Evolutionary conservation across 2,329 filamentous ascomycete genomes (phyloP).

Genomic region (Calycina herbarum): DNA sequence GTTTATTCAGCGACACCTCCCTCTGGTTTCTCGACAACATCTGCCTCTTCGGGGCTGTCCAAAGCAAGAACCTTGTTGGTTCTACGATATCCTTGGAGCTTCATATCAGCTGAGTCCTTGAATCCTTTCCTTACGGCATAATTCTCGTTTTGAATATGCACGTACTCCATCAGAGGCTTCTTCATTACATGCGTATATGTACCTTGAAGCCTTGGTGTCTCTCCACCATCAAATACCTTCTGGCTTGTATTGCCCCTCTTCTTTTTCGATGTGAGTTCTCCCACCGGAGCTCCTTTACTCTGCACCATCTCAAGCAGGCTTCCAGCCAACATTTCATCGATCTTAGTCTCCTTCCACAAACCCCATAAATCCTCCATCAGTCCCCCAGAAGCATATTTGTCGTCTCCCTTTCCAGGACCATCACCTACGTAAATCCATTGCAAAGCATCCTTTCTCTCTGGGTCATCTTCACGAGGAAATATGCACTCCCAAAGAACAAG

Average conservation of each 20-base stretch:
- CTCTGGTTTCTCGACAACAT: not conserved
- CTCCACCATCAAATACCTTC: slow-evolving; percentile 55
- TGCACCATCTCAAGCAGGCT: slow-evolving; percentile 67
- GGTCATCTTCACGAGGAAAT: slow-evolving; percentile 61
- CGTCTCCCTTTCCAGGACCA: slow-evolving; percentile 51
- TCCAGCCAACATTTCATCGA: slow-evolving; percentile 82
- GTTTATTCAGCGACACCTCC: not conserved
- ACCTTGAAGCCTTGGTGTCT: slow-evolving; percentile 51
- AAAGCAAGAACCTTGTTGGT: slow-evolving; percentile 22
- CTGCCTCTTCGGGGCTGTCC: not conserved
- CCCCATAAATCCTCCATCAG: slow-evolving; percentile 78
- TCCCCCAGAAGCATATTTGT: slow-evolving; percentile 64
- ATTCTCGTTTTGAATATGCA: slow-evolving; percentile 58
- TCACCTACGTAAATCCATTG: slow-evolving; percentile 81
- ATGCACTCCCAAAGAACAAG: slow-evolving; percentile 96
- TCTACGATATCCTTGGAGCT: slow-evolving; percentile 33
- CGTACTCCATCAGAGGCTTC: slow-evolving; percentile 49
- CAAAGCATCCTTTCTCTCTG: slow-evolving; percentile 57
- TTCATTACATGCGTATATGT: slow-evolving; percentile 57
- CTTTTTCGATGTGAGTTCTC: slow-evolving; percentile 37
- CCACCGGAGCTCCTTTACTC: slow-evolving; percentile 38
- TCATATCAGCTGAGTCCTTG: slow-evolving; percentile 49
- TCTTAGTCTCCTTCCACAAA: slow-evolving; percentile 79
- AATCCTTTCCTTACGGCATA: slow-evolving; percentile 64
- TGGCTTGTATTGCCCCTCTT: slow-evolving; percentile 36